Evolutionary conservation across 345 rosid genomes (phyloP).

Genomic region (Salix viminalis): DNA sequence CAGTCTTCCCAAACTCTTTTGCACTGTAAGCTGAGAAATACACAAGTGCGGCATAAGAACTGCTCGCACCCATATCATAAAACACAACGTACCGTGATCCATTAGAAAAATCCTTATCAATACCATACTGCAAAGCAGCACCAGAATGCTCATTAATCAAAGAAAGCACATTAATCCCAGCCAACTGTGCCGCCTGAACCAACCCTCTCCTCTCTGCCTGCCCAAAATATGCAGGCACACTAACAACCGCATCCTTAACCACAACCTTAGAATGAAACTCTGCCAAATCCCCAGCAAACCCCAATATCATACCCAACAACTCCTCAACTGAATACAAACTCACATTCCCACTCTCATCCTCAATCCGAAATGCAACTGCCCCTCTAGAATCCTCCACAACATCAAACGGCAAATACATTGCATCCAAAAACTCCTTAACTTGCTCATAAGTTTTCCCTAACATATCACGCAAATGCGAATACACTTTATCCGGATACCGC

Average conservation of each 20-base stretch:
- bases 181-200: conserved; percentile 84
- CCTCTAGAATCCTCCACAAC: conserved; percentile 79
- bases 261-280: conserved; percentile 70
- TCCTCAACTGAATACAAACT: conserved; percentile 69
- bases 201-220: conserved; percentile 91
- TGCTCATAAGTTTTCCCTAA: conserved; percentile 70
- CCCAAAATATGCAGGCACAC: conserved; percentile 91
- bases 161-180: conserved; percentile 82
- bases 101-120: conserved; percentile 88
- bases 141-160: conserved; percentile 85
- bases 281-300: conserved; percentile 62
- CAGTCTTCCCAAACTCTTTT: conserved; percentile 83
- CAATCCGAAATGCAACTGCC: conserved; percentile 50
- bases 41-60: conserved; percentile 84
- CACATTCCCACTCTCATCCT: conserved; percentile 28
- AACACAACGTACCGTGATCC: conserved; percentile 83
- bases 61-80: conserved; percentile 94
- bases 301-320: conserved; percentile 78
- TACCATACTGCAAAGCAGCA: conserved; percentile 97
- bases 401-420: conserved; percentile 67
- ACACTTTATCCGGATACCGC: conserved; percentile 78
- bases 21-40: conserved; percentile 79
- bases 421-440: conserved; percentile 54
- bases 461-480: conserved; percentile 75
- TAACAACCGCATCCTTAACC: conserved; percentile 70